phyloP scores from a whole-genome alignment of 805 yeast species.

The Jamesozyma lodderae region DNA sequence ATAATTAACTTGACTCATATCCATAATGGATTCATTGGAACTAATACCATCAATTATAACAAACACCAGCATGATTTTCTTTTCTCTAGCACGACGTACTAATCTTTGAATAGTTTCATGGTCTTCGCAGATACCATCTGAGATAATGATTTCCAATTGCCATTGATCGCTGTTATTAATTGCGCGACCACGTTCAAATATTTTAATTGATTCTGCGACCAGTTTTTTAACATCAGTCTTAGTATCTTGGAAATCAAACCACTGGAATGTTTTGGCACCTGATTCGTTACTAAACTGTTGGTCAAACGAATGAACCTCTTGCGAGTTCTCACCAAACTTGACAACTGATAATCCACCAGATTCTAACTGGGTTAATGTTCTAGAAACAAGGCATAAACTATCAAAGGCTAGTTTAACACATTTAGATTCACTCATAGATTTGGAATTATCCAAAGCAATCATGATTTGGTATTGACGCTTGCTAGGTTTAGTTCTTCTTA shows the following conservation, averaged over 20 bases:
- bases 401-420: slow-evolving; percentile 89
- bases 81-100: slow-evolving; percentile 87
- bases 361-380: slow-evolving; percentile 87
- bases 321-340: slow-evolving; percentile 76
- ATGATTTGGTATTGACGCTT: slow-evolving; percentile 95
- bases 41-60: slow-evolving; percentile 82
- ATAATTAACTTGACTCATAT: slow-evolving; percentile 88
- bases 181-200: slow-evolving; percentile 57
- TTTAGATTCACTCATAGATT: slow-evolving; percentile 91
- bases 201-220: slow-evolving; percentile 58
- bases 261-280: slow-evolving; percentile 75
- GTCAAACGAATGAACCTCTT: slow-evolving; percentile 83
- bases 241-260: slow-evolving; percentile 85
- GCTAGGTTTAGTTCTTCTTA: slow-evolving; percentile 93
- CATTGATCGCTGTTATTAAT: slow-evolving; percentile 59
- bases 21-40: slow-evolving; percentile 77
- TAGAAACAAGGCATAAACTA: slow-evolving; percentile 85
- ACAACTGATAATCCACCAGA: slow-evolving; percentile 88
- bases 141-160: slow-evolving; percentile 86
- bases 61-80: slow-evolving; percentile 88
- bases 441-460: slow-evolving; percentile 96
- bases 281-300: slow-evolving; percentile 74
- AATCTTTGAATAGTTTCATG: slow-evolving; percentile 74
- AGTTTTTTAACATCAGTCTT: slow-evolving; percentile 75
- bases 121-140: slow-evolving; percentile 97